These are phyloP conservation scores for Gracilariopsis chorda DNA, from an alignment of 23 red algal species.

Conservation along the genomic window DNA sequence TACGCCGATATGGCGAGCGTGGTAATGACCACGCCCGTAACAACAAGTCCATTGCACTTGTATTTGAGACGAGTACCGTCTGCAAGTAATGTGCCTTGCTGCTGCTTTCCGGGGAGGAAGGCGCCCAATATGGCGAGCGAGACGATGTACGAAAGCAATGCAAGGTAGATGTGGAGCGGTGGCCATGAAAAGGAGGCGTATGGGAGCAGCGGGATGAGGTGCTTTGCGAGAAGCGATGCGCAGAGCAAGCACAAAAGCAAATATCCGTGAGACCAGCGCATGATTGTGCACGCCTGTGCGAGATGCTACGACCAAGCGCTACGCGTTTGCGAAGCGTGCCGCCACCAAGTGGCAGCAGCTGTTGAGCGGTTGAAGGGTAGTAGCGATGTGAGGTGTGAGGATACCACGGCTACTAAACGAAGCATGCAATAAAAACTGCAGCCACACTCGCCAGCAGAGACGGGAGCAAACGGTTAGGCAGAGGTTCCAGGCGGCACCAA, in stretches of 20 bases:
- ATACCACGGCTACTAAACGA: no score
- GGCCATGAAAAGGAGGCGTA: not conserved
- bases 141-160: slow-evolving; percentile 54
- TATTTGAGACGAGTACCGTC: slow-evolving; percentile 85
- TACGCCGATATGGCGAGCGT: not conserved
- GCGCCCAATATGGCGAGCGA: slow-evolving; percentile 57
- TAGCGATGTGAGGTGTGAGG: no score
- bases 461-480: not conserved
- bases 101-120: slow-evolving; percentile 73
- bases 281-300: not conserved
- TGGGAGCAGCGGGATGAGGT: slow-evolving; percentile 16
- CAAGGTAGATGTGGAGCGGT: not conserved
- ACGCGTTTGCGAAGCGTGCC: no score
- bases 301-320: no score
- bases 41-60: slow-evolving; percentile 89
- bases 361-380: no score
- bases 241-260: not conserved
- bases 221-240: not conserved
- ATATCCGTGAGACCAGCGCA: slow-evolving; percentile 51
- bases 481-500: slow-evolving; percentile 21
- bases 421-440: no score
- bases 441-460: no score
- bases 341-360: no score
- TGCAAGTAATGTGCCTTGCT: slow-evolving; percentile 48
- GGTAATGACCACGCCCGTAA: slow-evolving; percentile 50